Evolutionary conservation across 768 basidiomycete genomes (phyloP).

Genomic region (Clitopilus passeckerianus): DNA sequence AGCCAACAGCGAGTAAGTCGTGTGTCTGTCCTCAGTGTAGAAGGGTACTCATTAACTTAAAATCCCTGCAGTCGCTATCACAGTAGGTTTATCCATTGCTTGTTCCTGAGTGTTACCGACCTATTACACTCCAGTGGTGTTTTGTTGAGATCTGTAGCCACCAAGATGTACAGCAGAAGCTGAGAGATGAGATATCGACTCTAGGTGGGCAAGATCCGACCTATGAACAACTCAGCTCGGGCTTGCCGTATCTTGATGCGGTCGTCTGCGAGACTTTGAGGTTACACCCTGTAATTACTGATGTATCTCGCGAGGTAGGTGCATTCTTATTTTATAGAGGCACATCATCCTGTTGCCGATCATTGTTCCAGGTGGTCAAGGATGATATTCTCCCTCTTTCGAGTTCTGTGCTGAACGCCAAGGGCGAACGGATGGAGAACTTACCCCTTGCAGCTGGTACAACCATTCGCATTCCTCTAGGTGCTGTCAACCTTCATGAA

Average conservation of each 20-base stretch:
- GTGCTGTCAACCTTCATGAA: constrained; percentile 43
- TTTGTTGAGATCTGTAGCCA: constrained; percentile 48
- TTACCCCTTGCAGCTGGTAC: constrained; percentile 30
- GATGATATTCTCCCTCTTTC: constrained; percentile 61
- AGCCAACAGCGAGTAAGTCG: constrained; percentile 31
- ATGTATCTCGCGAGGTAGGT: constrained; percentile 4
- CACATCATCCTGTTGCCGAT: neutral
- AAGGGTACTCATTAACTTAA: no score
- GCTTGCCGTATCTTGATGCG: constrained; percentile 52
- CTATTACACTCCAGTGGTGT: constrained; percentile 36
- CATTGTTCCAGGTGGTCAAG: constrained; percentile 28
- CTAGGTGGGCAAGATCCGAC: constrained; percentile 37
- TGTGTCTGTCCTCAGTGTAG: no score
- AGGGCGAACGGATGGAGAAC: constrained; percentile 32
- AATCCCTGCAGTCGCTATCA: no score
- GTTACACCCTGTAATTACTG: constrained; percentile 33
- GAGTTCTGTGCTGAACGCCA: constrained; percentile 35
- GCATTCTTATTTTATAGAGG: neutral
- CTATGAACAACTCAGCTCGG: constrained; percentile 42
- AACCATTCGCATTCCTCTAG: constrained; percentile 37
- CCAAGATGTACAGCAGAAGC: constrained; percentile 36
- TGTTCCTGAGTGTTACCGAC: neutral
- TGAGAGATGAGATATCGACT: constrained; percentile 44
- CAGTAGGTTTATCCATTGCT: no score
- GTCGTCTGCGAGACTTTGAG: constrained; percentile 41